Percentiles rank a stretch among this genome's conserved stretches.
phyloP scores from a whole-genome alignment of 768 basidiomycete species.

The Xerocomus spinulosus region DNA sequence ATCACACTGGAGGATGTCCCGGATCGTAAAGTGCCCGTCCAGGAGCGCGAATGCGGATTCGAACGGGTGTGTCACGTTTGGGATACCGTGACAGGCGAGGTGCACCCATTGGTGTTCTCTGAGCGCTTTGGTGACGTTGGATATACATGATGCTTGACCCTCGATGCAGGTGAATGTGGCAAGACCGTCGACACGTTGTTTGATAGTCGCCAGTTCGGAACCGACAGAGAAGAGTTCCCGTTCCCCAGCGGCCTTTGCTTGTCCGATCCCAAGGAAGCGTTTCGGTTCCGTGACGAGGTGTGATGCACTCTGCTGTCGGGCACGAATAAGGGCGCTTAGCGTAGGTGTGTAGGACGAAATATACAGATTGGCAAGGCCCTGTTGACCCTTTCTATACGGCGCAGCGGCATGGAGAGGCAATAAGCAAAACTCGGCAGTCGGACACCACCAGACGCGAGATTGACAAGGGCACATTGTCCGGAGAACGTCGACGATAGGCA shows the following conservation, averaged over 20 bases:
- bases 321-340: neutral
- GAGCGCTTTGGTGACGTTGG: constrained; percentile 1
- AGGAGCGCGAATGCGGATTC: constrained; percentile 13
- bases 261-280: constrained; percentile 1
- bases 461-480: neutral
- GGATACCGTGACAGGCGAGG: constrained; percentile 24
- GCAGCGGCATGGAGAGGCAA: neutral
- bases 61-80: constrained; percentile 9
- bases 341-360: neutral
- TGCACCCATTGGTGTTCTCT: constrained; percentile 18
- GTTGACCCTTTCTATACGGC: neutral
- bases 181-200: neutral
- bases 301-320: neutral
- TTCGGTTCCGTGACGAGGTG: neutral
- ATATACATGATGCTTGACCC: neutral
- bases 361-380: neutral
- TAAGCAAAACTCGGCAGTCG: neutral
- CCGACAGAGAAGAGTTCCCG: neutral
- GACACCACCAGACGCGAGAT: neutral
- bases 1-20: constrained; percentile 2
- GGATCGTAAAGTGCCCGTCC: constrained; percentile 7
- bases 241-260: neutral
- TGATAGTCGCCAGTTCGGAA: neutral
- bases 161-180: constrained; percentile 1
- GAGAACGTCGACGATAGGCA: neutral